Evolutionary conservation across 2,329 filamentous ascomycete species (phyloP).

Genomic region (Aspergillus terreus): DNA sequence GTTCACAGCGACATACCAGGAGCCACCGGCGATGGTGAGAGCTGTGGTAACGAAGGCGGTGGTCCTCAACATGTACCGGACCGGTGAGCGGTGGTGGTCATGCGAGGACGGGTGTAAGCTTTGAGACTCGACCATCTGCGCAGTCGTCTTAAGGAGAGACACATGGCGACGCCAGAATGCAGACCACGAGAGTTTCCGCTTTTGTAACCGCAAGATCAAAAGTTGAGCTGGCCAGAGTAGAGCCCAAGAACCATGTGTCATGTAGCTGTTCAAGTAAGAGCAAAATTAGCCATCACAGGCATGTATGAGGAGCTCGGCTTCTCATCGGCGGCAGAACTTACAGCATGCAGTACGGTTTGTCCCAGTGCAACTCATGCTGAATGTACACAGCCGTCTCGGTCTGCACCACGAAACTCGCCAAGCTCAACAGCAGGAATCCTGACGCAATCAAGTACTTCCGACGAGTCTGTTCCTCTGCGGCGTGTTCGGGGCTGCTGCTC

Average conservation of each 20-base stretch:
- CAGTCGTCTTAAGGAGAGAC: slow-evolving; percentile 60
- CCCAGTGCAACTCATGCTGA: slow-evolving; percentile 86
- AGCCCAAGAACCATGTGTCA: slow-evolving; percentile 92
- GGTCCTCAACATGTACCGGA: slow-evolving; percentile 72
- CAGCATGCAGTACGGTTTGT: slow-evolving; percentile 99
- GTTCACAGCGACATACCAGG: slow-evolving; percentile 94
- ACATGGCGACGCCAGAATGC: slow-evolving; percentile 79
- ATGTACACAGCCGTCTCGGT: slow-evolving; percentile 95
- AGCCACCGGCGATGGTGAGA: slow-evolving; percentile 83
- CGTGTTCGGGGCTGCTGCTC: slow-evolving; percentile 68
- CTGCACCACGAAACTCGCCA: slow-evolving; percentile 87
- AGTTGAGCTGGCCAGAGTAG: slow-evolving; percentile 86
- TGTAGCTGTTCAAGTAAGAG: slow-evolving; percentile 50
- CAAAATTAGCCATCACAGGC: neutral
- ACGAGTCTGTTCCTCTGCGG: slow-evolving; percentile 62
- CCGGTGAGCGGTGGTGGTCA: slow-evolving; percentile 44
- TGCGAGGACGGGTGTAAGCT: slow-evolving; percentile 60
- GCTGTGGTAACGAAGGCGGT: slow-evolving; percentile 80
- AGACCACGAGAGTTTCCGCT: slow-evolving; percentile 72
- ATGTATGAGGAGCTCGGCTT: neutral
- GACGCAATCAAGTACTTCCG: slow-evolving; percentile 84
- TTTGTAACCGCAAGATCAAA: slow-evolving; percentile 72
- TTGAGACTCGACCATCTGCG: slow-evolving; percentile 81
- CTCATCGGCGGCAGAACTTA: slow-evolving; percentile 41
- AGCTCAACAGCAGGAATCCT: slow-evolving; percentile 75